Evolutionary conservation across 768 basidiomycete species (phyloP), one percentile per base, ranked within the genome.

Genomic region (Phaeolepiota aurea): DNA sequence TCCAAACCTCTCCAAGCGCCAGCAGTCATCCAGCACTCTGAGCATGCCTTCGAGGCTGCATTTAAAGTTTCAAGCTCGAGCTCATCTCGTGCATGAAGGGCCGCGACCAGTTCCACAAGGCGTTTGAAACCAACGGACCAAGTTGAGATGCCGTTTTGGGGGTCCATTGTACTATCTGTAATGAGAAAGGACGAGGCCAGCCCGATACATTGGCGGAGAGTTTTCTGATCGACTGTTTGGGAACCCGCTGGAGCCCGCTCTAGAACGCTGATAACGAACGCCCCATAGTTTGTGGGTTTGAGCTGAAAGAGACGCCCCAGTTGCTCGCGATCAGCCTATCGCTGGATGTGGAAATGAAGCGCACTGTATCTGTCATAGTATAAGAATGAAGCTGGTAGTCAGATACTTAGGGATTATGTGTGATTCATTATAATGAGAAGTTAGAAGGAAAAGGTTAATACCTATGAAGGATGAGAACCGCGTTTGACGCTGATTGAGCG

Each of bases 171-270:
- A 0, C 72, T 70, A 59, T 90, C 87, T 10, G 85, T 78, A 44
- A 90, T 56, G 33, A 88, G 74, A 53, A 81, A 87, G n/a, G 86
- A 84, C 1, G 87, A 80, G 11, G 87, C 73, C 28, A 87, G 75
- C 12, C 69, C 70, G 35, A 88, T 63, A 52, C 77, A 82, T 25
- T 74, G 74, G 42, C 81, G 74, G 31, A 88, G 65, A 25, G 71
- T 51, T 11, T 52, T 51, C 60, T 88, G 86, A 58, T 85, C 76
- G 20, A 87, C 70, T 2, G 69, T 53, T 18, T 43, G 21, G 3
- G 53, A 40, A 16, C 42, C 47, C 32, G 41, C 7, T 20, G 48
- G 47, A 28, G 46, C 41, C 21, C 64, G 67, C 20, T 69, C 65
- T 21, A 87, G 63, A 18, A 71, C 64, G 32, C 68, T 58, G 34